Evolutionary conservation across 2,329 filamentous ascomycete species (phyloP).

Genomic region (Aspergillus neotritici): DNA sequence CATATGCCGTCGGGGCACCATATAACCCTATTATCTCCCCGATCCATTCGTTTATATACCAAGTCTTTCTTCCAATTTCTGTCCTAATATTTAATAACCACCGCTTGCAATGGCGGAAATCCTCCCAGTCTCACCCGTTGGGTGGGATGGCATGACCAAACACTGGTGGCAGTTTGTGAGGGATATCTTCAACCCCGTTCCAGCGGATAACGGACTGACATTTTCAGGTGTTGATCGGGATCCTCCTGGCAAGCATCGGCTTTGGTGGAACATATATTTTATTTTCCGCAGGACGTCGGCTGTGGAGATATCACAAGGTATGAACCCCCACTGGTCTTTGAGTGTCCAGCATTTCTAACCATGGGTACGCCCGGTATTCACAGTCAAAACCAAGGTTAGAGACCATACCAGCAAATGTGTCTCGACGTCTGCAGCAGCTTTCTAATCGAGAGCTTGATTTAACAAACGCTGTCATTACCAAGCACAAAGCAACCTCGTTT

Average conservation of each 20-base stretch:
- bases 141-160: conserved; percentile 31
- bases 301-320: conserved; percentile 27
- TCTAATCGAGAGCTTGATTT: conserved; percentile 20
- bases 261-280: conserved; percentile 26
- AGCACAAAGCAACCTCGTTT: conserved; percentile 32
- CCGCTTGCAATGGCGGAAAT: conserved; percentile 24
- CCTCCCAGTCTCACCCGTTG: conserved; percentile 25
- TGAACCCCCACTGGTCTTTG: neutral
- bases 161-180: conserved; percentile 43
- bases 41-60: conserved; percentile 1
- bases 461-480: conserved; percentile 6
- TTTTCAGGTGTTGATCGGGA: conserved; percentile 3
- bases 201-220: no score
- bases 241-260: conserved; percentile 27
- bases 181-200: neutral
- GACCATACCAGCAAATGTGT: conserved; percentile 20
- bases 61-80: neutral
- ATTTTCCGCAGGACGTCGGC: conserved; percentile 20
- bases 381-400: conserved; percentile 22
- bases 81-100: conserved; percentile 14
- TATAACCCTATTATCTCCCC: conserved; percentile 13
- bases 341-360: neutral
- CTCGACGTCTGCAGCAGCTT: conserved; percentile 19
- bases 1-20: no score
- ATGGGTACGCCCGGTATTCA: neutral